phyloP scores from a whole-genome alignment of 169 alveolate species.

The Eimeria brunetti region DNA sequence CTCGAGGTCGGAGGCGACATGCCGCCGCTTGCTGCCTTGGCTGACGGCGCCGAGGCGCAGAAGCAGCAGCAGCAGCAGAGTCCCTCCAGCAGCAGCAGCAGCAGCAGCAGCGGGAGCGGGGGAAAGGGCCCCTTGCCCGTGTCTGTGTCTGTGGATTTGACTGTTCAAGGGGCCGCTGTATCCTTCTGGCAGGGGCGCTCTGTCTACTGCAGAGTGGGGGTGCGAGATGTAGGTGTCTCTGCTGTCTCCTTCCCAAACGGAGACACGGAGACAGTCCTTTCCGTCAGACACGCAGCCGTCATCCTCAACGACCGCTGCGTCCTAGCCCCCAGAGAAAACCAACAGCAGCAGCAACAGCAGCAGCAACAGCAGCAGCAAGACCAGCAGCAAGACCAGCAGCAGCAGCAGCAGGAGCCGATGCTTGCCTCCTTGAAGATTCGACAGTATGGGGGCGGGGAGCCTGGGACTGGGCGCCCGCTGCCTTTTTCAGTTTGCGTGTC shows the following conservation, averaged over 20 bases:
- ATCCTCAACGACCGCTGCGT: slow-evolving; percentile 60
- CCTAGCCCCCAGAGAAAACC: slow-evolving; percentile 45
- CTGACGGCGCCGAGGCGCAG: not conserved
- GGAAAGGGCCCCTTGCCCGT: slow-evolving; percentile 1
- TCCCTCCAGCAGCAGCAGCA: slow-evolving; percentile 6
- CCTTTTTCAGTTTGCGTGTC: slow-evolving; percentile 39
- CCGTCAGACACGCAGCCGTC: slow-evolving; percentile 37
- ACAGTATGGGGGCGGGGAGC: slow-evolving; percentile 51
- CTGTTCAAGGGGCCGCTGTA: slow-evolving; percentile 36
- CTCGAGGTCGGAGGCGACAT: slow-evolving; percentile 59
- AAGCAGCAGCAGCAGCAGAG: slow-evolving; percentile 8
- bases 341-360: not conserved
- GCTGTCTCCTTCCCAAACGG: slow-evolving; percentile 20
- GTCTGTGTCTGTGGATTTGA: slow-evolving; percentile 15
- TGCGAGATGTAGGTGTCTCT: slow-evolving; percentile 12
- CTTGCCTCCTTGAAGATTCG: slow-evolving; percentile 32
- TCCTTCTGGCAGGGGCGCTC: slow-evolving; percentile 56
- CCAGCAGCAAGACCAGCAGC: not conserved
- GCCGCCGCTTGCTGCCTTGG: slow-evolving; percentile 39
- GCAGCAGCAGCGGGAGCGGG: slow-evolving; percentile 23
- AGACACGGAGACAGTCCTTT: slow-evolving; percentile 18
- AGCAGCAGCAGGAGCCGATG: slow-evolving; percentile 1
- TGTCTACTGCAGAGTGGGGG: slow-evolving; percentile 28
- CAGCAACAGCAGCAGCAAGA: not conserved
- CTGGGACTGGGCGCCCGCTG: slow-evolving; percentile 26